Conservation (phyloP, 805 yeast species). For the Yamadazyma kitorensis region DNA sequence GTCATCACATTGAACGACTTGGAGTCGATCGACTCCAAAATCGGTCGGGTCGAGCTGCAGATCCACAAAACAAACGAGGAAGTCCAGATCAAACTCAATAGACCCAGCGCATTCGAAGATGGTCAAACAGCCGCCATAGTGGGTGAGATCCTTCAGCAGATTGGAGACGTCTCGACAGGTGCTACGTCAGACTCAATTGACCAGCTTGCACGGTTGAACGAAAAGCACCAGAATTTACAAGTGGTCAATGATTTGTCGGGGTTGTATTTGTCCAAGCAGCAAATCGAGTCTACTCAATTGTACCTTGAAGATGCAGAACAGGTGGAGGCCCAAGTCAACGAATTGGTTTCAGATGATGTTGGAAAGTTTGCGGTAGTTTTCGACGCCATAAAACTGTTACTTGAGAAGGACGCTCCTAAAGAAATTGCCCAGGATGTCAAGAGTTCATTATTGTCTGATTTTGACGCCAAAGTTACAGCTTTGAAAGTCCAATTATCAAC, state of each 20-base stretch:
- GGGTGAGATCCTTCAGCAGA: slow-evolving; percentile 8
- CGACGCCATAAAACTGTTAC: slow-evolving; percentile 7
- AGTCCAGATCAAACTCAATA: slow-evolving; percentile 5
- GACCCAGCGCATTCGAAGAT: slow-evolving; percentile 9
- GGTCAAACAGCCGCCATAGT: slow-evolving; percentile 11
- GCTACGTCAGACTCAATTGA: slow-evolving; percentile 4
- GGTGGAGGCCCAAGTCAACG: slow-evolving; percentile 3
- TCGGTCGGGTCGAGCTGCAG: slow-evolving; percentile 21
- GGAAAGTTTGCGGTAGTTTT: slow-evolving; percentile 2
- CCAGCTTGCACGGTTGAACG: slow-evolving; percentile 11
- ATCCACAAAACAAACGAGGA: slow-evolving; percentile 8
- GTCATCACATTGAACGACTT: slow-evolving; percentile 36
- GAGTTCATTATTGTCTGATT: slow-evolving; percentile 2
- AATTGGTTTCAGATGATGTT: background rate
- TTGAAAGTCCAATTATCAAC: slow-evolving; percentile 10
- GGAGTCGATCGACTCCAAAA: slow-evolving; percentile 21
- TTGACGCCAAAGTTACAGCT: slow-evolving; percentile 8
- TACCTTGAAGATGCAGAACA: slow-evolving; percentile 9
- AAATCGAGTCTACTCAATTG: slow-evolving; percentile 1
- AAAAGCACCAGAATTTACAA: slow-evolving; percentile 15
- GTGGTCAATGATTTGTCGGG: slow-evolving; percentile 14
- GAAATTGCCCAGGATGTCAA: slow-evolving; percentile 2
- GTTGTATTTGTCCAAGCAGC: slow-evolving; percentile 4
- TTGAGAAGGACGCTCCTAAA: slow-evolving; percentile 4
- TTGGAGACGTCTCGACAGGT: background rate